Evolutionary conservation across 2,329 filamentous ascomycete species (phyloP).

Genomic region (Emmonsia crescens): DNA sequence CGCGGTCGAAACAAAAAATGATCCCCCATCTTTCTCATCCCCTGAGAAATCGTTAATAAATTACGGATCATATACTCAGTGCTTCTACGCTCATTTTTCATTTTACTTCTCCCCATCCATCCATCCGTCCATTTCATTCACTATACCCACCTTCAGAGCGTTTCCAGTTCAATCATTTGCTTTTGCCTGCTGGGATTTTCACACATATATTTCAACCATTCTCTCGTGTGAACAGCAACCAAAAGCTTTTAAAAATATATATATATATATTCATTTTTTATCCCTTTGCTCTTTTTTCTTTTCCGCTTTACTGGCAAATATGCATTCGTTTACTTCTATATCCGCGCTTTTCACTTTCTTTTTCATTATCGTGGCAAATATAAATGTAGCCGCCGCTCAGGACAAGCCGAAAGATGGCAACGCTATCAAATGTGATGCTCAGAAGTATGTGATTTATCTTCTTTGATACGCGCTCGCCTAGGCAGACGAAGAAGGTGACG

Average conservation of each 20-base stretch:
- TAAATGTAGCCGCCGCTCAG: background rate
- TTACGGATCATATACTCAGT: background rate
- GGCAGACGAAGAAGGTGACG: background rate
- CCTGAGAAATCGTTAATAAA: background rate
- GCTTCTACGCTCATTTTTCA: background rate
- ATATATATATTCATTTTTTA: background rate
- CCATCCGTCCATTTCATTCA: background rate
- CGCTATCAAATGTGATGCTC: conserved; percentile 10
- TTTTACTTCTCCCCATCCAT: background rate
- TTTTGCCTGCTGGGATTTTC: background rate
- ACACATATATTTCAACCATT: background rate
- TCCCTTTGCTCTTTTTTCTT: conserved; percentile 5
- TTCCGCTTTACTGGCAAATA: conserved; percentile 10
- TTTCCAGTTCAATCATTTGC: background rate
- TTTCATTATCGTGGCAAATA: conserved; percentile 11
- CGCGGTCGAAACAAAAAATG: background rate
- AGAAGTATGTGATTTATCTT: conserved; percentile 10
- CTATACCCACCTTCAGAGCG: background rate
- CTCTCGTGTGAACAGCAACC: background rate
- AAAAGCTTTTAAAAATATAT: background rate
- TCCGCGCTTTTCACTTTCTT: conserved; percentile 9
- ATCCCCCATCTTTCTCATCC: too few species aligned
- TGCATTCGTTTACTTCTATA: conserved; percentile 2
- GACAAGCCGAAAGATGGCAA: background rate
- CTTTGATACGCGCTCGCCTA: background rate